Evolutionary conservation across 2,329 filamentous ascomycete genomes (phyloP).

Genomic region (Aspergillus sp.): DNA sequence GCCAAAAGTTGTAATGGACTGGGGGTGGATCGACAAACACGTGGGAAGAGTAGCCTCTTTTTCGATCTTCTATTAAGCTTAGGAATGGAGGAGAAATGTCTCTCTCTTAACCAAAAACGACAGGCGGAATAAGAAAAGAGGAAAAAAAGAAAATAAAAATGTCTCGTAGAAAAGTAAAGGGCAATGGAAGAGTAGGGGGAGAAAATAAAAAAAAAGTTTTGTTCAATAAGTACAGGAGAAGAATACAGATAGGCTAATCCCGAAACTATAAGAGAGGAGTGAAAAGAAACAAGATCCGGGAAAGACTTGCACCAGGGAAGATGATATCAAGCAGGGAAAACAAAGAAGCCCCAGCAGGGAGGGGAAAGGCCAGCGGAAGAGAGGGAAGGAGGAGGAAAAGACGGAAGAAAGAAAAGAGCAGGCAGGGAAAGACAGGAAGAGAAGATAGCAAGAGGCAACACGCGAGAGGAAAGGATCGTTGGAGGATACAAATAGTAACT

Average conservation of each 20-base stretch:
- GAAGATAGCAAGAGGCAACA: slow-evolving; percentile 5
- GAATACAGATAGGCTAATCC: slow-evolving; percentile 11
- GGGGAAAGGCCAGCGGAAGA: slow-evolving; percentile 6
- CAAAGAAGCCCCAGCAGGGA: slow-evolving; percentile 13
- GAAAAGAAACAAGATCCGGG: neutral
- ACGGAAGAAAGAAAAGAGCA: slow-evolving; percentile 1
- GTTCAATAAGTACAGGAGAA: slow-evolving; percentile 15
- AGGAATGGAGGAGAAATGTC: neutral
- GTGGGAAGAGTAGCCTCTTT: slow-evolving; percentile 10
- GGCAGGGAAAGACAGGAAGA: neutral
- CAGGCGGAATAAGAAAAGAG: slow-evolving; percentile 8
- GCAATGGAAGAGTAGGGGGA: slow-evolving; percentile 11
- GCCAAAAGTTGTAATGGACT: slow-evolving; percentile 8
- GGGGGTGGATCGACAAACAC: slow-evolving; percentile 21
- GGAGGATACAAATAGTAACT: slow-evolving; percentile 23
- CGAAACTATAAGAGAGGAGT: slow-evolving; percentile 10
- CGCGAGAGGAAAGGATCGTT: slow-evolving; percentile 24
- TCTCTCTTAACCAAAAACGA: slow-evolving; percentile 10
- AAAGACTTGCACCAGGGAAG: slow-evolving; percentile 5
- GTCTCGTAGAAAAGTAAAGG: slow-evolving; percentile 11
- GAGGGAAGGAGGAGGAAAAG: slow-evolving; percentile 3
- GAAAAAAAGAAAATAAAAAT: slow-evolving; percentile 8
- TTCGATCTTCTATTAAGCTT: slow-evolving; percentile 9
- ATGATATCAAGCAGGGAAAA: slow-evolving; percentile 11
- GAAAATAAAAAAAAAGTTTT: slow-evolving; percentile 21